A percentile compares a stretch with the other conserved stretches of the same genome.
Conservation (phyloP, 179 eudicot species). For the Heliamphora pulchella region DNA sequence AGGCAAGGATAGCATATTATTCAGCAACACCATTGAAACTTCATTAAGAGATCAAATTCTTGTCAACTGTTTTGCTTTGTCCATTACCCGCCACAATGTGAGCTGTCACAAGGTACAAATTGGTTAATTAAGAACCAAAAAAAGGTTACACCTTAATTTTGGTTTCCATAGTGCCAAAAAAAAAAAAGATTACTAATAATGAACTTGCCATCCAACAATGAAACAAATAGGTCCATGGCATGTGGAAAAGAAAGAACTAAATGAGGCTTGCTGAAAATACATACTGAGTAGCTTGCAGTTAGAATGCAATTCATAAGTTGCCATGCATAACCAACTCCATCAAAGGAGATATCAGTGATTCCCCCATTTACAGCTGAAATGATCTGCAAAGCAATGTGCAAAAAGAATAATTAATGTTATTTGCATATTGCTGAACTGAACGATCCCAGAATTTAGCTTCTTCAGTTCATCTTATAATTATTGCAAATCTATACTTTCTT, state of each 20-base stretch:
- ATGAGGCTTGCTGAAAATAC: constrained; percentile 18
- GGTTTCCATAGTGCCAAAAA: background rate
- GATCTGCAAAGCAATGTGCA: constrained; percentile 35
- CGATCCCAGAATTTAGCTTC: background rate
- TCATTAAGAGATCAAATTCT: constrained; percentile 73
- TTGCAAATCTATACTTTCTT: background rate
- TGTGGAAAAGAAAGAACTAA: background rate
- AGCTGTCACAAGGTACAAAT: constrained; percentile 37
- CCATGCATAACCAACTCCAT: constrained; percentile 63
- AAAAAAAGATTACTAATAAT: background rate
- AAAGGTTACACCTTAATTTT: too few species aligned
- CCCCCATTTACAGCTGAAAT: constrained; percentile 76
- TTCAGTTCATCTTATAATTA: background rate
- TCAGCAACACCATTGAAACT: constrained; percentile 79
- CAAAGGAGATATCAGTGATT: constrained; percentile 69
- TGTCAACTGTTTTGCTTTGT: constrained; percentile 63
- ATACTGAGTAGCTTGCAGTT: constrained; percentile 74
- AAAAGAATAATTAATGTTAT: background rate
- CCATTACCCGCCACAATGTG: constrained; percentile 68
- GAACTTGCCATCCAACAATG: background rate
- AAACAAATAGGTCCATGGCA: background rate
- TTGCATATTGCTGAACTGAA: background rate
- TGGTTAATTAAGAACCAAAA: background rate
- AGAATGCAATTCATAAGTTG: constrained; percentile 58
- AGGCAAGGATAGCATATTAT: constrained; percentile 66